Evolutionary conservation across 345 rosid species (phyloP).

Genomic region (Eucalyptus rudis): DNA sequence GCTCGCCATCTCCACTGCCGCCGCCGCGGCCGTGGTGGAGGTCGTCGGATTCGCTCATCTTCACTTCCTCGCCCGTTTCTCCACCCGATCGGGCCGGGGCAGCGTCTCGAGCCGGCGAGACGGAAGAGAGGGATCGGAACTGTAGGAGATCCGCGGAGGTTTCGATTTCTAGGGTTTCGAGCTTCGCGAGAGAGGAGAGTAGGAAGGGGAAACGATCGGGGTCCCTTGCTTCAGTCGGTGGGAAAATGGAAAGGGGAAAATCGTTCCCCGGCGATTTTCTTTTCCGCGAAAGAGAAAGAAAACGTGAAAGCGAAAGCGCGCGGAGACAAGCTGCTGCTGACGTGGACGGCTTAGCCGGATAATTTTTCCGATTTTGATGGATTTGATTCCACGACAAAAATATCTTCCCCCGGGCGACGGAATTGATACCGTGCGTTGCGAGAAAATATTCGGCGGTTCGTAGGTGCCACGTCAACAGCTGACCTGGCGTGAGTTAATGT

Average conservation of each 20-base stretch:
- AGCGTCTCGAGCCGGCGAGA: neutral
- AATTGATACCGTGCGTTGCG: neutral
- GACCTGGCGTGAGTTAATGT: too few species aligned
- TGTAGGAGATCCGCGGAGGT: neutral
- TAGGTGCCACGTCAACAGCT: neutral
- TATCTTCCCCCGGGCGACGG: neutral
- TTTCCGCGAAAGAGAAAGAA: neutral
- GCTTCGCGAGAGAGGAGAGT: neutral
- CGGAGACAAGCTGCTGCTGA: constrained; percentile 12
- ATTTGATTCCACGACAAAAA: neutral
- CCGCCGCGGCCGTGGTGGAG: neutral
- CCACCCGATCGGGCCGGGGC: neutral
- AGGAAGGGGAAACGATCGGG: neutral
- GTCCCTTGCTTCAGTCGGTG: too few species aligned
- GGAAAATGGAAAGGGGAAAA: neutral
- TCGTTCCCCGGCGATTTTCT: neutral
- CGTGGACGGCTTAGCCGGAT: constrained; percentile 75
- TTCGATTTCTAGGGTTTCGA: neutral
- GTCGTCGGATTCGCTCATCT: neutral
- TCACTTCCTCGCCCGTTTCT: too few species aligned
- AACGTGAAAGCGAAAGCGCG: neutral
- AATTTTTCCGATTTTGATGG: constrained; percentile 53
- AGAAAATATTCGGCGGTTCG: too few species aligned
- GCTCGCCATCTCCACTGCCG: constrained; percentile 2
- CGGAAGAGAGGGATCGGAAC: neutral